Percentiles rank a stretch among this genome's conserved stretches.
phyloP scores from a whole-genome alignment of 2,329 filamentous ascomycete species.

The Cladosporium sp. region DNA sequence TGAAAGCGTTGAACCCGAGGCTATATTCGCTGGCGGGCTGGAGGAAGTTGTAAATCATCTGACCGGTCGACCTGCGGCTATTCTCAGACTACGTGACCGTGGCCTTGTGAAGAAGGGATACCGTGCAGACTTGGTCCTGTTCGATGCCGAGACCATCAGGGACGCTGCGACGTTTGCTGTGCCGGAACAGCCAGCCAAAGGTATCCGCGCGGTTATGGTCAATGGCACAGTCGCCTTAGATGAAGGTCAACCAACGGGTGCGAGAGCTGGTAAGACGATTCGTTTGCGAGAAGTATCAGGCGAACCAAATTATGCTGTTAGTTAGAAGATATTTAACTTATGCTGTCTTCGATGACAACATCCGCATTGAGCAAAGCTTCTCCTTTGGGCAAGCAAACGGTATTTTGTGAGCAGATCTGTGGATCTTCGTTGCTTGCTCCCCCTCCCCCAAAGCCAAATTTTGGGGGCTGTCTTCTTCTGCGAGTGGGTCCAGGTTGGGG shows the following conservation, averaged over 20 bases:
- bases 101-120: constrained; percentile 23
- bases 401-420: too few relatives aligned
- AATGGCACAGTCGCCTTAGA: constrained; percentile 24
- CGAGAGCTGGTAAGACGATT: constrained; percentile 21
- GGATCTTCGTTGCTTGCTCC: too few relatives aligned
- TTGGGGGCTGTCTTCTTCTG: too few relatives aligned
- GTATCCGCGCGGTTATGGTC: constrained; percentile 23
- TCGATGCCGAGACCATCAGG: constrained; percentile 21
- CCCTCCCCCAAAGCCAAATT: too few relatives aligned
- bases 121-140: constrained; percentile 25
- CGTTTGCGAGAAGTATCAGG: constrained; percentile 14
- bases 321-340: background rate
- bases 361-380: too few relatives aligned
- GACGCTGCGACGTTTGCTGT: constrained; percentile 25
- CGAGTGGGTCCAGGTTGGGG: too few relatives aligned
- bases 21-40: constrained; percentile 23
- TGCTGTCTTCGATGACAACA: too few relatives aligned
- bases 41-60: constrained; percentile 27
- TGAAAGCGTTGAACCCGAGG: constrained; percentile 21
- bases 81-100: constrained; percentile 21
- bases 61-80: constrained; percentile 21
- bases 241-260: constrained; percentile 19
- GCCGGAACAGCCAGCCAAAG: constrained; percentile 23
- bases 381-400: too few relatives aligned
- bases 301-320: constrained; percentile 13